A percentile compares a stretch with the other conserved stretches of the same genome.
phyloP scores from a whole-genome alignment of 441 rosid genomes.

The Viola pubescens region DNA sequence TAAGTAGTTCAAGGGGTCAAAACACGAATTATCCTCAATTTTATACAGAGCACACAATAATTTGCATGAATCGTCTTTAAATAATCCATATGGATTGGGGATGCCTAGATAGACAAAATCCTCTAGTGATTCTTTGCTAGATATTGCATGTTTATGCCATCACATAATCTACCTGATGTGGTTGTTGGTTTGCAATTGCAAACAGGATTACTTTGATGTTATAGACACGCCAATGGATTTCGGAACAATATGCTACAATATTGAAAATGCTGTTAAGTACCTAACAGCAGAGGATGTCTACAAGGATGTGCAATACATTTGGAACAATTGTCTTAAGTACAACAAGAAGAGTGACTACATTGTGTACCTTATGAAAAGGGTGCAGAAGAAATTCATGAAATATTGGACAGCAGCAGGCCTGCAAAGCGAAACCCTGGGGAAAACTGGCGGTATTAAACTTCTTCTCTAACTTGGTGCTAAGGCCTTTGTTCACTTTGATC shows the following conservation, averaged over 20 bases:
- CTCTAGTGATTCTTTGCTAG: background rate
- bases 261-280: conserved; percentile 37
- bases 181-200: conserved; percentile 5
- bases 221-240: conserved; percentile 51
- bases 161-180: background rate
- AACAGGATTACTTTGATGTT: conserved; percentile 37
- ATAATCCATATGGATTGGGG: background rate
- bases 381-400: conserved; percentile 55
- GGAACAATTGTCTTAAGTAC: conserved; percentile 44
- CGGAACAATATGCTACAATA: conserved; percentile 40
- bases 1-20: too few species aligned
- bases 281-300: conserved; percentile 38
- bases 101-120: background rate
- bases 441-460: conserved; percentile 25
- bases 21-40: too few species aligned
- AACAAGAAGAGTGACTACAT: conserved; percentile 53
- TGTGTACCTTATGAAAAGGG: conserved; percentile 45
- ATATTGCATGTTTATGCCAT: background rate
- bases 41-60: too few species aligned
- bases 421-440: conserved; percentile 16
- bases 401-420: conserved; percentile 44
- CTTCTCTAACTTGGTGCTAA: background rate
- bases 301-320: conserved; percentile 40
- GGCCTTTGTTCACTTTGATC: background rate
- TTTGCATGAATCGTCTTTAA: too few species aligned